Conservation (phyloP, 148 eudicot species). For the Rhododendron ferrugineum region DNA sequence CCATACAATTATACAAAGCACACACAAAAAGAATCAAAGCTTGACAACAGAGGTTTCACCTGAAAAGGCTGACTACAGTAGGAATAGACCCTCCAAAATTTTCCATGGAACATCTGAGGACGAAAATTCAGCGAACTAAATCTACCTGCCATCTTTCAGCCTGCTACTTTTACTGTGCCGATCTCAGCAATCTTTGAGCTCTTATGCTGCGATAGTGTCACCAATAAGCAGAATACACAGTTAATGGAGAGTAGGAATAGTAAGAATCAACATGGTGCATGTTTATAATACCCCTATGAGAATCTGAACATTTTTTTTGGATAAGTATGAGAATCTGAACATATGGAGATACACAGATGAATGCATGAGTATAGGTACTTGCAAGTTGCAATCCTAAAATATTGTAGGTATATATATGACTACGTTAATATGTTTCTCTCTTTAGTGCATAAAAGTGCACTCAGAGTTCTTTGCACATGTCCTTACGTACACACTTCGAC, state of each 20-base stretch:
- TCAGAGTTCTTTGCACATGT: neutral
- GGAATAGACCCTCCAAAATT: conserved; percentile 22
- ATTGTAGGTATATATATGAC: neutral
- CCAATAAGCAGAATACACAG: conserved; percentile 11
- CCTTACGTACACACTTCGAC: neutral
- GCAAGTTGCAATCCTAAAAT: neutral
- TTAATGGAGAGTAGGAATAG: neutral
- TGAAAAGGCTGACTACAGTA: conserved; percentile 18
- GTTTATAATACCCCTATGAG: neutral
- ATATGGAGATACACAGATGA: neutral
- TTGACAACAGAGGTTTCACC: conserved; percentile 22
- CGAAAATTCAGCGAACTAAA: conserved; percentile 7
- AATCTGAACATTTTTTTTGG: neutral
- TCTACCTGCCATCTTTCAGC: conserved; percentile 37
- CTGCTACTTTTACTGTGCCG: conserved; percentile 79
- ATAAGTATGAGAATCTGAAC: neutral
- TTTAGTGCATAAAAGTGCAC: neutral
- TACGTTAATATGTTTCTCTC: neutral
- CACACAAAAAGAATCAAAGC: neutral
- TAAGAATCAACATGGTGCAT: neutral
- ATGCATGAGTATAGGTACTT: neutral
- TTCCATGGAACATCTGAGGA: conserved; percentile 43
- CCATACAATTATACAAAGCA: neutral
- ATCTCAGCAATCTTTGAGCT: conserved; percentile 84
- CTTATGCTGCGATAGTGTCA: conserved; percentile 62